A percentile compares a stretch with the other conserved stretches of the same genome.
These are phyloP conservation scores for Daldinia sp. DNA, from an alignment of 2,329 filamentous ascomycete genomes.

Conservation along the genomic window DNA sequence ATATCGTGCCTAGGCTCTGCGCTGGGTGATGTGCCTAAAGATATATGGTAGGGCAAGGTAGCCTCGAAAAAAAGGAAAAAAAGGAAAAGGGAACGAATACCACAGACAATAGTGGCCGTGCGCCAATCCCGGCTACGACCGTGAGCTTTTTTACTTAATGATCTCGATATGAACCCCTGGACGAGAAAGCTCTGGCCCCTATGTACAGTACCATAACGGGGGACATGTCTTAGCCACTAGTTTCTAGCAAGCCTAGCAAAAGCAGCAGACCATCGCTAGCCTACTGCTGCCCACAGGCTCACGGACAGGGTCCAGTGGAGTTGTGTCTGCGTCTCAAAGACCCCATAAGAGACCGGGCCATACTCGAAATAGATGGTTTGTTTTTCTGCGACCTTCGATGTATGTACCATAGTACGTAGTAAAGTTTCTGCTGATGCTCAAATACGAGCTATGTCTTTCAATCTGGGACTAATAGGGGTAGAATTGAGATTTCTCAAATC, in stretches of 20 bases:
- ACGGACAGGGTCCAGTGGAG: conserved; percentile 24
- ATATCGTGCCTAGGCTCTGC: conserved; percentile 14
- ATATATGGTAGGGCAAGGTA: not conserved
- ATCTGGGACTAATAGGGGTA: conserved; percentile 16
- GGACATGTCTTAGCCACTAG: conserved; percentile 6
- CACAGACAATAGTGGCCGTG: conserved; percentile 38
- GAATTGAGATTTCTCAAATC: conserved; percentile 8
- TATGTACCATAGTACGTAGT: no score
- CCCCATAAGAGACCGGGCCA: conserved; percentile 14
- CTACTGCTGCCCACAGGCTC: not conserved
- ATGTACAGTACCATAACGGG: conserved; percentile 3
- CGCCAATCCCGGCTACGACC: conserved; percentile 33
- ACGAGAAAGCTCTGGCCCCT: conserved; percentile 26
- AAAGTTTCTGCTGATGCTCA: conserved; percentile 23
- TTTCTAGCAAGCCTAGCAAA: not conserved
- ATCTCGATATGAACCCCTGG: conserved; percentile 34
- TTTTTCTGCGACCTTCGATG: conserved; percentile 13
- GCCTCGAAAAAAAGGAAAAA: not conserved
- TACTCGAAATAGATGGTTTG: conserved; percentile 27
- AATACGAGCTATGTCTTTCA: conserved; percentile 34
- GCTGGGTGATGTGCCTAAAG: no score
- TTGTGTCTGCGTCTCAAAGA: conserved; percentile 22
- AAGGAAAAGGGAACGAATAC: conserved; percentile 3
- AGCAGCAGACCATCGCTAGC: conserved; percentile 4
- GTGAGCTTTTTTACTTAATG: conserved; percentile 20